A percentile compares a stretch with the other conserved stretches of the same genome.
Conservation (phyloP, 176 grass and related monocot species). For the Elymus sibiricus region DNA sequence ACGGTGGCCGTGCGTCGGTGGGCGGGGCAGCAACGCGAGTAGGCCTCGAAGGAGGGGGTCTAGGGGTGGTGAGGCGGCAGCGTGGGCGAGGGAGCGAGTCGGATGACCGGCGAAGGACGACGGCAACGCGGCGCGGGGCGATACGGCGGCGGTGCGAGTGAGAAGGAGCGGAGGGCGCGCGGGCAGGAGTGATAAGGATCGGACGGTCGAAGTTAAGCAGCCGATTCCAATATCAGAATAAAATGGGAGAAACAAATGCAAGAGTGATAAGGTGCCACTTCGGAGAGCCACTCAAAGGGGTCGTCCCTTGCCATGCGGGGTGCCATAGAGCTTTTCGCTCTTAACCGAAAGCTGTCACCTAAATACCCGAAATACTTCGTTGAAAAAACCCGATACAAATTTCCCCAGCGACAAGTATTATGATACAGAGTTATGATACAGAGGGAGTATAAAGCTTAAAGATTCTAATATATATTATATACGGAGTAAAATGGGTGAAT, state of each 20-base stretch:
- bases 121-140: background rate
- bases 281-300: slow-evolving; percentile 10
- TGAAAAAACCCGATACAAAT: too few relatives aligned
- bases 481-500: too few relatives aligned
- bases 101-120: background rate
- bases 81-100: background rate
- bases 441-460: too few relatives aligned
- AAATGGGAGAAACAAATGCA: background rate
- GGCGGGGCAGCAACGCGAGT: background rate
- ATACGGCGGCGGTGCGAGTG: background rate
- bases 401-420: too few relatives aligned
- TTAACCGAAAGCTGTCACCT: background rate
- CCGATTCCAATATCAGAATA: background rate
- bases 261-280: slow-evolving; percentile 7
- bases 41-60: background rate
- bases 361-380: too few relatives aligned
- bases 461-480: too few relatives aligned
- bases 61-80: background rate
- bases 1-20: background rate
- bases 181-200: slow-evolving; percentile 35
- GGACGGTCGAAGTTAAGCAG: slow-evolving; percentile 23
- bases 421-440: too few relatives aligned
- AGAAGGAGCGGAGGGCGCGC: background rate
- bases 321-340: background rate
- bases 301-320: background rate